These are phyloP conservation scores for Penicillium tannophilum DNA, from an alignment of 495 filamentous ascomycete species.

Conservation along the genomic window DNA sequence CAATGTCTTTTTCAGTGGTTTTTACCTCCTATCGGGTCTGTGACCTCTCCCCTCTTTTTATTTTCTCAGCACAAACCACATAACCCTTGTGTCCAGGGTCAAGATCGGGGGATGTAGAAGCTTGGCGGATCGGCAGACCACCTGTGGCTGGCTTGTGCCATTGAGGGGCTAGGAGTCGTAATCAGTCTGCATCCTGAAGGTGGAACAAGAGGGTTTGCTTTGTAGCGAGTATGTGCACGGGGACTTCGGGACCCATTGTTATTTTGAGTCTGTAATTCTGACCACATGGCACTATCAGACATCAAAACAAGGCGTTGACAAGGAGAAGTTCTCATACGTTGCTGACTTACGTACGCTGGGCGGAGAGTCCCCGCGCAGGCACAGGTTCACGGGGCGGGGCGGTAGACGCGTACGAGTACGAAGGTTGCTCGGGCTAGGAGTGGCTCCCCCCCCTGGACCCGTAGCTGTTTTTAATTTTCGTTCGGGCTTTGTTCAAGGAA, in stretches of 20 bases:
- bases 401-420: constrained; percentile 35
- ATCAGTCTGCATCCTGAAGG: neutral
- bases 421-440: constrained; percentile 18
- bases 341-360: constrained; percentile 24
- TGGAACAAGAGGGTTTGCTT: neutral
- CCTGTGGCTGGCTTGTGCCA: constrained; percentile 10
- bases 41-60: neutral
- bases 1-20: neutral
- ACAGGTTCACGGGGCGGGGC: constrained; percentile 26
- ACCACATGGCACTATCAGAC: neutral
- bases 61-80: constrained; percentile 3
- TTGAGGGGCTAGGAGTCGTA: neutral
- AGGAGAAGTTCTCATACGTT: constrained; percentile 10
- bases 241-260: neutral
- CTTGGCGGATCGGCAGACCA: constrained; percentile 24
- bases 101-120: constrained; percentile 20
- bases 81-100: constrained; percentile 11
- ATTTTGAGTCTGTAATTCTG: neutral
- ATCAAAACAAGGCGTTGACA: neutral
- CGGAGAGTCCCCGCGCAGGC: constrained; percentile 22
- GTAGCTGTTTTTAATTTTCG: neutral
- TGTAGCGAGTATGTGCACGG: neutral
- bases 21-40: neutral
- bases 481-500: neutral
- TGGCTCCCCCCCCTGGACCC: constrained; percentile 6